Base-by-base conservation (phyloP, 768 basidiomycete species). In the Collybia nuda region DNA sequence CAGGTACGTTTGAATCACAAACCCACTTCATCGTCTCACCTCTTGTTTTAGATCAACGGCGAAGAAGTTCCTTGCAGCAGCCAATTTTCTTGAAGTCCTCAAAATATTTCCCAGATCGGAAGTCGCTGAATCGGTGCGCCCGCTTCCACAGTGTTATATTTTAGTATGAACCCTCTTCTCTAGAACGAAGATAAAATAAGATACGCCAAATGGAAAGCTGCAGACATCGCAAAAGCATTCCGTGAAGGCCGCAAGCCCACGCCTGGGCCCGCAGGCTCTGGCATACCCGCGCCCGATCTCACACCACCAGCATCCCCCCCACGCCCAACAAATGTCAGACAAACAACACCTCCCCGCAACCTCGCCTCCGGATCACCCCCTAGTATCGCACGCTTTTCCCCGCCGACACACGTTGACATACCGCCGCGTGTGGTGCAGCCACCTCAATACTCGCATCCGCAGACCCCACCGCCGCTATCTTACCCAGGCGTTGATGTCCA, bases 161-260 rank as follows among this genome's bases (percentile, higher is more conserved):
- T 35, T 26, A 36, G 37, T 44, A 14, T 50, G 21, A 50, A 17
- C 51, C 24, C 21, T n/a, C n/a, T 43, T 7, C 2, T 26, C 17
- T 56, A 96, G 92, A 82, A 84, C 54, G 85, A 85, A 57, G 89
- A 89, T 55, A 98, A 97, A 68, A 82, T 96, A 29, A 85, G 83
- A 49, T 99, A 98, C 69, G 82, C 94, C 3, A 93, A 97, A 66
- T 99, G 97, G 95, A 98, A 98, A 66, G 96, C 96, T 32, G 87
- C 89, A 11, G 93, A 97, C 54, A 94, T 98, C 17, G 84, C 91
- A 15, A 98, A 91, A 67, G 94, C 96, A 1, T 81, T 94, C 62
- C 85, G 95, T n/a, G 96, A 98, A 66, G 95, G 97, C 4, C 81
- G 90, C 18, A 82, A 78, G 57, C 94, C 96, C 8, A 70, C 74